Conservation (phyloP, 768 basidiomycete species). For the Lepiota subincarnata region DNA sequence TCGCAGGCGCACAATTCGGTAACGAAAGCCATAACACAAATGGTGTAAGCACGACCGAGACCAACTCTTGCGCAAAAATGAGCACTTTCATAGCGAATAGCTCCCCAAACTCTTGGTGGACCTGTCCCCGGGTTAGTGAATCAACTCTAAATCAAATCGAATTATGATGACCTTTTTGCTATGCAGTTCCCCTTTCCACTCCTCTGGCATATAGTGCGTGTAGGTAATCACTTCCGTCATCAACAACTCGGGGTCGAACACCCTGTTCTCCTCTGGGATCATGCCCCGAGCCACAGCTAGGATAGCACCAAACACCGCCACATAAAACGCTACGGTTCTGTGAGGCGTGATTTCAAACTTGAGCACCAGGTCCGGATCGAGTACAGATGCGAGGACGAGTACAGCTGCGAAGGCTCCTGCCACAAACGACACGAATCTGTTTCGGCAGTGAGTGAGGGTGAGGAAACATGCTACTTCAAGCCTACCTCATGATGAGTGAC, state of each 20-base stretch:
- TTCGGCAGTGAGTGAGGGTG: background rate
- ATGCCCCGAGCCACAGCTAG: slow-evolving; percentile 90
- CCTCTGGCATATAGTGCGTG: slow-evolving; percentile 94
- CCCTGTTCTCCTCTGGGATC: slow-evolving; percentile 91
- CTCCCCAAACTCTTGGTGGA: slow-evolving; percentile 87
- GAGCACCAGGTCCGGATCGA: slow-evolving; percentile 91
- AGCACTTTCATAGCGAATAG: slow-evolving; percentile 91
- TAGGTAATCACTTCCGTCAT: slow-evolving; percentile 91
- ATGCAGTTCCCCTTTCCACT: slow-evolving; percentile 88
- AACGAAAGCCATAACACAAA: slow-evolving; percentile 93
- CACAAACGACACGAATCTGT: slow-evolving; percentile 92
- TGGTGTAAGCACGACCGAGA: slow-evolving; percentile 91
- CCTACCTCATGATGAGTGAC: slow-evolving; percentile 84
- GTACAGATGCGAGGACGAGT: slow-evolving; percentile 82
- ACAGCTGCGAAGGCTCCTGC: slow-evolving; percentile 97
- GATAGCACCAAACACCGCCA: slow-evolving; percentile 82
- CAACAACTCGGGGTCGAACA: slow-evolving; percentile 90
- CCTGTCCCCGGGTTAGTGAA: slow-evolving; percentile 36
- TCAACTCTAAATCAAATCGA: background rate
- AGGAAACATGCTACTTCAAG: background rate
- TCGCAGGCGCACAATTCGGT: slow-evolving; percentile 81
- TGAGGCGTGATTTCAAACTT: slow-evolving; percentile 94
- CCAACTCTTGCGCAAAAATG: slow-evolving; percentile 82
- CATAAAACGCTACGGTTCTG: slow-evolving; percentile 90
- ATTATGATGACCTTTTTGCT: slow-evolving; percentile 64